Conservation (phyloP, 176 grass and related monocot genomes). For the Carex littledalei region DNA sequence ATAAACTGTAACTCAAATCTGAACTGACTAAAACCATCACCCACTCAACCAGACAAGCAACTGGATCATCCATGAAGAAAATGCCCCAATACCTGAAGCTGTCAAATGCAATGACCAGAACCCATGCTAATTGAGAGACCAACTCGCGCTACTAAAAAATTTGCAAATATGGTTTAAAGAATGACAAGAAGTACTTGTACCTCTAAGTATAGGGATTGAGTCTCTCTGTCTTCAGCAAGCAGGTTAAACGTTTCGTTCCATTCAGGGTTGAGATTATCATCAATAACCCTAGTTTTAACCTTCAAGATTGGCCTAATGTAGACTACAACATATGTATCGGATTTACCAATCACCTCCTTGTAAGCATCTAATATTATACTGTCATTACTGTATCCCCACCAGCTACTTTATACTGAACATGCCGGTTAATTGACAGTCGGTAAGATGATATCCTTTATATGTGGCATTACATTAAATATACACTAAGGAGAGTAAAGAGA, state of each 20-base stretch:
- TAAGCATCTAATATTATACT: constrained; percentile 1
- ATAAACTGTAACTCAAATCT: not conserved
- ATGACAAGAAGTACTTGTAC: constrained; percentile 19
- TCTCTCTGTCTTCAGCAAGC: constrained; percentile 89
- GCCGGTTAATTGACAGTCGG: not conserved
- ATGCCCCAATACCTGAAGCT: not conserved
- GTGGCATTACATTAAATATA: not conserved
- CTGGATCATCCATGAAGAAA: not conserved
- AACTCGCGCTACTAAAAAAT: not conserved
- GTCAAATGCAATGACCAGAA: not conserved
- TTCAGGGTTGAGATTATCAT: constrained; percentile 81
- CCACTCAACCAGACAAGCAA: not conserved
- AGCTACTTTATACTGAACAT: not conserved
- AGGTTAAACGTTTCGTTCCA: constrained; percentile 87
- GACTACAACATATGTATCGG: constrained; percentile 80
- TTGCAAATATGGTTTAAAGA: not conserved
- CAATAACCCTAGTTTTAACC: constrained; percentile 74
- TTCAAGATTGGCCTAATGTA: constrained; percentile 95
- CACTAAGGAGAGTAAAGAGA: not conserved
- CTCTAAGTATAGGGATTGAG: constrained; percentile 69
- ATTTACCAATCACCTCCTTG: constrained; percentile 93
- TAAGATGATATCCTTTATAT: not conserved
- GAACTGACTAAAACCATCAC: not conserved
- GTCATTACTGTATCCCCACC: not conserved
- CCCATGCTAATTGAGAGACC: not conserved